Evolutionary conservation across 2,329 filamentous ascomycete genomes (phyloP).

Genomic region (Samsoniella hepiali): DNA sequence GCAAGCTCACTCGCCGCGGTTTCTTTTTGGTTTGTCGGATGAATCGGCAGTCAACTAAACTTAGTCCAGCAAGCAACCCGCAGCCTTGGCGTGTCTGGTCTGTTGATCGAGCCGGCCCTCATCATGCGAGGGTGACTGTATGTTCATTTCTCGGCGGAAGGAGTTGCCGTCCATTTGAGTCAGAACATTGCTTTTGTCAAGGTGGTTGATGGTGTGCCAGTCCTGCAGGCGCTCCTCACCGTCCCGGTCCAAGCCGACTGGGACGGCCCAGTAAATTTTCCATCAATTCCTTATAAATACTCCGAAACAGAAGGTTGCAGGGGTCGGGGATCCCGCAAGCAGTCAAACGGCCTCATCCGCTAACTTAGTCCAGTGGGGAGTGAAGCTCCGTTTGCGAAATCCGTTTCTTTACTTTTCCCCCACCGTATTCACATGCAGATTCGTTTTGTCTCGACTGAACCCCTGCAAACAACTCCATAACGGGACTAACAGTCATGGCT

Average conservation of each 20-base stretch:
- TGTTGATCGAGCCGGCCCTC: background rate
- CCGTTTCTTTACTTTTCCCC: too few species aligned
- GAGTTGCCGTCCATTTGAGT: background rate
- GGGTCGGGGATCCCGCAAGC: too few species aligned
- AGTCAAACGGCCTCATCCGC: too few species aligned
- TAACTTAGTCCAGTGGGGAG: too few species aligned
- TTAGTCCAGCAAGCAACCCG: background rate
- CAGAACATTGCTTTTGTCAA: background rate
- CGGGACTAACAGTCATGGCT: too few species aligned
- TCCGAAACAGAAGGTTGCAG: too few species aligned
- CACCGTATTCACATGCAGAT: too few species aligned
- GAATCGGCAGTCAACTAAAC: background rate
- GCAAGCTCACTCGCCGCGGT: background rate
- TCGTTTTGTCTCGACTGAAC: too few species aligned
- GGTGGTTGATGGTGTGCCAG: background rate
- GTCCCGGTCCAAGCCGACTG: background rate
- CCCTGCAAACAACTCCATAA: too few species aligned
- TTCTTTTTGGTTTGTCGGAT: background rate
- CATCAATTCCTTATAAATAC: too few species aligned
- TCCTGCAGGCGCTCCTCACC: background rate
- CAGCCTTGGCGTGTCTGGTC: background rate
- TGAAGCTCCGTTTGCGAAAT: too few species aligned
- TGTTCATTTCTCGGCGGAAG: background rate
- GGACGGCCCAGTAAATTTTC: too few species aligned
- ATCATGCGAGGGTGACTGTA: background rate